phyloP scores from a whole-genome alignment of 1,284 basidiomycete genomes.

The Ganoderma leucocontextum region DNA sequence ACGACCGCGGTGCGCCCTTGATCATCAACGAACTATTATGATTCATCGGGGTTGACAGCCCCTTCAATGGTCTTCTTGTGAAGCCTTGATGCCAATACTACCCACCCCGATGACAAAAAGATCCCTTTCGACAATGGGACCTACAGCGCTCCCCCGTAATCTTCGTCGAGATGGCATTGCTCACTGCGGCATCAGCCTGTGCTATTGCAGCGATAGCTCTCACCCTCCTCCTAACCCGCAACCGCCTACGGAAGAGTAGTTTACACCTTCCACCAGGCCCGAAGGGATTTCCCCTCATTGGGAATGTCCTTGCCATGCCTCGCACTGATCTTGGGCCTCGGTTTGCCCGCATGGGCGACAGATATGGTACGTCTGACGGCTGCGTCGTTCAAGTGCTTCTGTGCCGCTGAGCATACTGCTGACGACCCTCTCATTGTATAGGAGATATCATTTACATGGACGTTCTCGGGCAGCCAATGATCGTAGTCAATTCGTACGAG shows the following conservation, averaged over 20 bases:
- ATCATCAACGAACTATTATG: background rate
- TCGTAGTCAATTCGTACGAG: conserved; percentile 44
- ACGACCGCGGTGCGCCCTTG: background rate
- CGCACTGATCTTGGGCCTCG: conserved; percentile 33
- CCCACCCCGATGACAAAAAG: background rate
- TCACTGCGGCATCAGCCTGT: background rate
- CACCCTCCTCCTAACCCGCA: background rate
- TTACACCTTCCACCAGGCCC: conserved; percentile 39
- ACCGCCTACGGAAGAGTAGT: background rate
- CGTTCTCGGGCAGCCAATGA: conserved; percentile 36
- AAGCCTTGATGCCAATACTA: background rate
- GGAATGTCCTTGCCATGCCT: conserved; percentile 41
- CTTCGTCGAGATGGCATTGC: background rate
- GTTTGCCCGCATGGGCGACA: conserved; percentile 35
- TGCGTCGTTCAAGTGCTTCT: background rate
- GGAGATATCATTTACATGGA: conserved; percentile 41
- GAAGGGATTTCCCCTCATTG: conserved; percentile 36
- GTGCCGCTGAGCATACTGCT: background rate
- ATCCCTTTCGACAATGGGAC: background rate
- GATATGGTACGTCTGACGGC: conserved; percentile 25
- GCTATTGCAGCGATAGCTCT: background rate
- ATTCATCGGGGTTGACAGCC: background rate
- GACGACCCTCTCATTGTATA: background rate
- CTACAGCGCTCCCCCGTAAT: background rate
- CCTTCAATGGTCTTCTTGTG: background rate